phyloP scores from a whole-genome alignment of 2,329 filamentous ascomycete genomes.

The Pseudocercospora pini-densiflorae region DNA sequence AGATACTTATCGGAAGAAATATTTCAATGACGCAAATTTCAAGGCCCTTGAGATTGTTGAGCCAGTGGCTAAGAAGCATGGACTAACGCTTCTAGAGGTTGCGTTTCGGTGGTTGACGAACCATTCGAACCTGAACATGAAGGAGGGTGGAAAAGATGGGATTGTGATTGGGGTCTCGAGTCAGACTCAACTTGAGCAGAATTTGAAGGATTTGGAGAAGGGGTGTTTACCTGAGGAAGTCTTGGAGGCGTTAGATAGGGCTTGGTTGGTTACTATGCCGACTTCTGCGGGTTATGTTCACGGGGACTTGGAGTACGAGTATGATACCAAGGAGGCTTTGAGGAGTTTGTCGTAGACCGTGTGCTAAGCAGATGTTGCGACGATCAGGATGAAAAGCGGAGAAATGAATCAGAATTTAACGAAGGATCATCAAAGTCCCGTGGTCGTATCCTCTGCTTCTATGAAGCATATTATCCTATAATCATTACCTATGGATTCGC shows the following conservation, averaged over 20 bases:
- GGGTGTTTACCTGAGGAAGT: slow-evolving; percentile 75
- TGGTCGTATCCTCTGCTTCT: too few species aligned
- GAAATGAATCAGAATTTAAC: too few species aligned
- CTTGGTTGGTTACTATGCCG: slow-evolving; percentile 70
- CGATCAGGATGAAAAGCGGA: too few species aligned
- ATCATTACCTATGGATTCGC: too few species aligned
- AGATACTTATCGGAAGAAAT: slow-evolving; percentile 44
- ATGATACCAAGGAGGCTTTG: not conserved
- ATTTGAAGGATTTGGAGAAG: slow-evolving; percentile 60
- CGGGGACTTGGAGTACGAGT: not conserved
- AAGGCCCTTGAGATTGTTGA: slow-evolving; percentile 49
- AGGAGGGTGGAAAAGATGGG: slow-evolving; percentile 47
- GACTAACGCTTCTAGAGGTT: slow-evolving; percentile 66
- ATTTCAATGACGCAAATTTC: slow-evolving; percentile 50
- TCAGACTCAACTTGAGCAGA: slow-evolving; percentile 57
- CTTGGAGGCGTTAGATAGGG: slow-evolving; percentile 71
- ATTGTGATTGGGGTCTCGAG: slow-evolving; percentile 62
- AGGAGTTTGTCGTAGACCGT: not conserved
- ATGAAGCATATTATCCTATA: too few species aligned
- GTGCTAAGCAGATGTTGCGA: too few species aligned
- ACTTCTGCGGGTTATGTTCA: not conserved
- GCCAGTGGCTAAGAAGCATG: slow-evolving; percentile 44
- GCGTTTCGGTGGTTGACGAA: slow-evolving; percentile 73
- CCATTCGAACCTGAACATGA: slow-evolving; percentile 62
- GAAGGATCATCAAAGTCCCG: too few species aligned